These are phyloP conservation scores for Rhytidhysteron rufulum DNA, from an alignment of 2,329 filamentous ascomycete species.

Conservation along the genomic window DNA sequence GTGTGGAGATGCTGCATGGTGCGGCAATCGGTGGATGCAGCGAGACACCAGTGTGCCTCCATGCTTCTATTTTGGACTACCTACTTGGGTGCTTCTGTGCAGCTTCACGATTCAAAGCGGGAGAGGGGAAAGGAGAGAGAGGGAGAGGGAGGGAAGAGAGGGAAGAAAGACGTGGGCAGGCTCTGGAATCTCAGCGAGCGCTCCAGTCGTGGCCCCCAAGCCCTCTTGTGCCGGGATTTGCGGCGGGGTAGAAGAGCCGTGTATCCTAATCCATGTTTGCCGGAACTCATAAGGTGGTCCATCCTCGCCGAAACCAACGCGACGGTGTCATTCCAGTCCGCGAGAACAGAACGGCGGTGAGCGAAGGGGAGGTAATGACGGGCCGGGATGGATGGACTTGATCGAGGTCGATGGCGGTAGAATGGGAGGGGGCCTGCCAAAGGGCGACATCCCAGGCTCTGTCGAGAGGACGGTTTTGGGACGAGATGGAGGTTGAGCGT, in stretches of 20 bases:
- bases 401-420: constrained; percentile 17
- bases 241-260: constrained; percentile 16
- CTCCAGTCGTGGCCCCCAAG: constrained; percentile 12
- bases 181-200: constrained; percentile 9
- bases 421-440: constrained; percentile 11
- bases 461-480: constrained; percentile 10
- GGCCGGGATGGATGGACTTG: constrained; percentile 10
- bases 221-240: constrained; percentile 18
- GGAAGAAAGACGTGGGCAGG: not conserved
- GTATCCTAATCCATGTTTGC: constrained; percentile 19
- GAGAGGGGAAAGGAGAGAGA: too few species aligned
- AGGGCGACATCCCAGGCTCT: constrained; percentile 7
- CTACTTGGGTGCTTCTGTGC: too few species aligned
- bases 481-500: constrained; percentile 8
- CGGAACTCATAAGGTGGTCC: constrained; percentile 19
- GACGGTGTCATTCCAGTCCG: constrained; percentile 6
- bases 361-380: constrained; percentile 4
- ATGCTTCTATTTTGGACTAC: too few species aligned
- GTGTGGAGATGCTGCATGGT: constrained; percentile 9
- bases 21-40: constrained; percentile 6
- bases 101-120: too few species aligned
- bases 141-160: too few species aligned
- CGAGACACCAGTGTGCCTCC: too few species aligned
- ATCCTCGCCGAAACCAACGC: constrained; percentile 13
- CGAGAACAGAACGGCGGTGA: constrained; percentile 35